Conservation (phyloP, 768 basidiomycete species). For the Phanerodontia chrysosporium region DNA sequence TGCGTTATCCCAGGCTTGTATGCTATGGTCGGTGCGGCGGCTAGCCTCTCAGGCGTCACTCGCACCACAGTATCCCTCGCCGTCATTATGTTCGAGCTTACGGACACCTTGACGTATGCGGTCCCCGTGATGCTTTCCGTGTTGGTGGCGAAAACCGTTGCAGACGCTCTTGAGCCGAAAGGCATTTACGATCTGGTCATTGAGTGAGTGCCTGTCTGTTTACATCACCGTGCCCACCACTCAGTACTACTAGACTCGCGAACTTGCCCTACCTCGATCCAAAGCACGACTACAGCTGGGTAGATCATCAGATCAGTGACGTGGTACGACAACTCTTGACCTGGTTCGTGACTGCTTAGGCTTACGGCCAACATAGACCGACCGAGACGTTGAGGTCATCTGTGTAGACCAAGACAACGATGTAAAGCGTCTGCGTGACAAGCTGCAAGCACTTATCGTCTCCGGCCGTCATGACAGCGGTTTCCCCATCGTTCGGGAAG, state of each 20-base stretch:
- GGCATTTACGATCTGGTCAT: constrained; percentile 98
- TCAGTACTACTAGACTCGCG: constrained; percentile 45
- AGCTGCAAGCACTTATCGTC: constrained; percentile 54
- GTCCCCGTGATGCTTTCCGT: constrained; percentile 87
- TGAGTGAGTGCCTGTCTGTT: constrained; percentile 43
- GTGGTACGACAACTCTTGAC: too few species aligned
- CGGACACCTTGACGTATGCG: constrained; percentile 88
- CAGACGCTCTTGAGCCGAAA: constrained; percentile 84
- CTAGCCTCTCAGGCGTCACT: constrained; percentile 94
- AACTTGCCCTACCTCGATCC: constrained; percentile 91
- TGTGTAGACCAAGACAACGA: constrained; percentile 71
- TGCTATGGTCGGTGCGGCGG: constrained; percentile 96
- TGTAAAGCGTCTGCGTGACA: constrained; percentile 67
- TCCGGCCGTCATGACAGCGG: constrained; percentile 73
- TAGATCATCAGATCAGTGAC: constrained; percentile 65
- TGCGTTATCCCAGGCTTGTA: constrained; percentile 91
- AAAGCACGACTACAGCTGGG: constrained; percentile 90
- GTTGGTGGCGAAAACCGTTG: constrained; percentile 86
- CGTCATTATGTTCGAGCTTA: constrained; percentile 90
- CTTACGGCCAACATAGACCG: too few species aligned
- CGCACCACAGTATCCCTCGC: constrained; percentile 90
- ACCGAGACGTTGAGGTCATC: constrained; percentile 66
- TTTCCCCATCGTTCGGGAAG: constrained; percentile 76
- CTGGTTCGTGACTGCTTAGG: too few species aligned
- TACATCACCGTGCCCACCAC: too few species aligned